Conservation (phyloP, 495 filamentous ascomycete species). For the Hypoxylon crocopeplum region DNA sequence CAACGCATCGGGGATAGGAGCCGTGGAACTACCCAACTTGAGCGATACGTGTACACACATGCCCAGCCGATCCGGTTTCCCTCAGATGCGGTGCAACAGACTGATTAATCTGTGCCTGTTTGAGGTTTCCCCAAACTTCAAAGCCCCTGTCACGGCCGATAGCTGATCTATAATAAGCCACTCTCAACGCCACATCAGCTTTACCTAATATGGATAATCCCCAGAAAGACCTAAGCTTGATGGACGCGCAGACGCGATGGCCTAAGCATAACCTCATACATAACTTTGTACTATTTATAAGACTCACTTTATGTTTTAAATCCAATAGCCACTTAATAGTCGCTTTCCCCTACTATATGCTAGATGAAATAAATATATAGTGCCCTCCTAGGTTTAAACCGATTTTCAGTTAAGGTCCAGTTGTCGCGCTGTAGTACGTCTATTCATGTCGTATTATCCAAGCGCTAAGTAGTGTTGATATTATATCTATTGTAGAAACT, state of each 20-base stretch:
- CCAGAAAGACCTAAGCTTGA: too few species aligned
- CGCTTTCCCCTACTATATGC: too few species aligned
- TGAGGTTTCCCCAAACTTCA: conserved; percentile 33
- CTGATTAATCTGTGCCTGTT: conserved; percentile 39
- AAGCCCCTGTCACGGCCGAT: too few species aligned
- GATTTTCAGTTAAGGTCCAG: too few species aligned
- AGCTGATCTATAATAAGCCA: neutral
- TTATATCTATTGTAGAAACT: conserved; percentile 26
- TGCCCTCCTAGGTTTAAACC: too few species aligned
- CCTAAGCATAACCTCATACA: too few species aligned
- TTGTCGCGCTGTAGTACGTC: neutral
- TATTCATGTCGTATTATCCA: conserved; percentile 26
- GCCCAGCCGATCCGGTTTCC: conserved; percentile 40
- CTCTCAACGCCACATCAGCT: conserved; percentile 8
- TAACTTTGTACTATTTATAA: too few species aligned
- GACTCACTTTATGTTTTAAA: too few species aligned
- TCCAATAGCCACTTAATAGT: too few species aligned
- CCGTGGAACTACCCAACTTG: conserved; percentile 36
- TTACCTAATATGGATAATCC: too few species aligned
- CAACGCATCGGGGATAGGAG: conserved; percentile 32
- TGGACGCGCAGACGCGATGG: too few species aligned
- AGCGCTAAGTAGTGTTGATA: conserved; percentile 17
- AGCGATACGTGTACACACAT: conserved; percentile 42
- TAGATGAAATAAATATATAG: too few species aligned
- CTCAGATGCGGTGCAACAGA: conserved; percentile 38